A percentile compares a stretch with the other conserved stretches of the same genome.
Conservation (phyloP, 176 grass and related monocot genomes). For the Leersia perrieri region DNA sequence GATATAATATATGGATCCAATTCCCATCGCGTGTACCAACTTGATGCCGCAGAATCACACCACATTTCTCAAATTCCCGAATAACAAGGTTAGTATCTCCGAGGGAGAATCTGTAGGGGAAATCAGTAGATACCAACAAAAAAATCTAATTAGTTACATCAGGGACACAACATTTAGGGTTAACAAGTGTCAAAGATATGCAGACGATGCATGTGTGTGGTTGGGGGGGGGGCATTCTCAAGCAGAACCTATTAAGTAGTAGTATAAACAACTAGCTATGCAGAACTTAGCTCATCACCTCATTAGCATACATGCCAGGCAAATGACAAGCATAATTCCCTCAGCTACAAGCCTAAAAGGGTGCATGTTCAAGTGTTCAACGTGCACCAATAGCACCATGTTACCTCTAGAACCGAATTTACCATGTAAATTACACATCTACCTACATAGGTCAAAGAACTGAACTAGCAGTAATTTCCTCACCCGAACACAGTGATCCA, state of each 20-base stretch:
- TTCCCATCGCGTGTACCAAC: conserved; percentile 75
- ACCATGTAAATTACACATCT: background rate
- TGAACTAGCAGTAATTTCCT: conserved; percentile 21
- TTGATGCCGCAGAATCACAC: conserved; percentile 79
- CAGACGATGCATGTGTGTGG: no score
- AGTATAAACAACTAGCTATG: background rate
- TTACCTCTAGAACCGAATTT: conserved; percentile 11
- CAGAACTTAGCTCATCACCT: background rate
- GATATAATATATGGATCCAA: conserved; percentile 92
- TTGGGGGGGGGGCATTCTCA: background rate
- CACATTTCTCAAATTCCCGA: conserved; percentile 87
- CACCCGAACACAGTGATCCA: conserved; percentile 97
- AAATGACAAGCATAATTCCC: background rate
- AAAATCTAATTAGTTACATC: conserved; percentile 10
- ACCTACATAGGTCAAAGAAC: background rate
- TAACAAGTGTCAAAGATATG: background rate
- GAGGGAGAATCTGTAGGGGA: conserved; percentile 52
- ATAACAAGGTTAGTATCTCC: conserved; percentile 78
- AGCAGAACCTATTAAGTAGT: background rate
- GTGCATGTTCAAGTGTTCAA: background rate
- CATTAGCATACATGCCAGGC: background rate
- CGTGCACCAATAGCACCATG: background rate
- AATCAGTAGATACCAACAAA: background rate
- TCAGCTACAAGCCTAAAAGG: background rate
- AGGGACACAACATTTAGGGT: background rate